Conservation (phyloP, 192 early-diverging fungal species). For the Backusella psychrophila region DNA sequence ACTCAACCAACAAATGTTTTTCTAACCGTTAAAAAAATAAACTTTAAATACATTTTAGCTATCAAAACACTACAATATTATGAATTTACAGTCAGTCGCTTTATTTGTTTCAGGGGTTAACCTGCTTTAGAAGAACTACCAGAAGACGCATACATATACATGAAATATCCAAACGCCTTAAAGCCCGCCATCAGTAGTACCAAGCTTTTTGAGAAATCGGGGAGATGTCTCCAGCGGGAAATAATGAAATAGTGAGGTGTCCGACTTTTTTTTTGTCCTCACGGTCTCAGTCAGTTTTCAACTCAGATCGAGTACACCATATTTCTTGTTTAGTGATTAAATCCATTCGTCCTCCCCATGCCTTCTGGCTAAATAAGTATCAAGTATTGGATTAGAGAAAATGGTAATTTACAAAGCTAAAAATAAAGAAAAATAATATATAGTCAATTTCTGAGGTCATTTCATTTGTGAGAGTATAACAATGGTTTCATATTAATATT, state of each 20-base stretch:
- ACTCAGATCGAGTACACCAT: neutral
- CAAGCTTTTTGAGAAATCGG: slow-evolving; percentile 5
- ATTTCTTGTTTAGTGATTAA: neutral
- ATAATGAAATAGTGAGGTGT: neutral
- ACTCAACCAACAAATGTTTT: neutral
- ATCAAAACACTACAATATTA: neutral
- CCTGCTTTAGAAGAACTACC: neutral
- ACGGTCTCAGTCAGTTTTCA: neutral
- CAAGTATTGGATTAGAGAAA: neutral
- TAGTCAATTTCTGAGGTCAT: neutral
- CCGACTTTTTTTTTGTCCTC: neutral
- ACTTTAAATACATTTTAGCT: neutral
- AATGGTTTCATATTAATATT: neutral
- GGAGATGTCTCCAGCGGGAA: neutral
- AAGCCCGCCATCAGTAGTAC: neutral
- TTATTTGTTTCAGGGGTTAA: neutral
- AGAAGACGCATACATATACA: neutral
- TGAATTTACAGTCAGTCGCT: neutral
- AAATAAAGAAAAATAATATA: neutral
- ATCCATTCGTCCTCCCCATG: neutral
- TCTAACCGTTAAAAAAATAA: neutral
- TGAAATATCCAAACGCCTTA: neutral
- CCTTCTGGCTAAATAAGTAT: slow-evolving; percentile 2
- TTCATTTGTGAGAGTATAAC: neutral
- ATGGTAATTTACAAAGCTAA: neutral